These are phyloP conservation scores for Acer negundo DNA, from an alignment of 345 rosid species.

Conservation along the genomic window DNA sequence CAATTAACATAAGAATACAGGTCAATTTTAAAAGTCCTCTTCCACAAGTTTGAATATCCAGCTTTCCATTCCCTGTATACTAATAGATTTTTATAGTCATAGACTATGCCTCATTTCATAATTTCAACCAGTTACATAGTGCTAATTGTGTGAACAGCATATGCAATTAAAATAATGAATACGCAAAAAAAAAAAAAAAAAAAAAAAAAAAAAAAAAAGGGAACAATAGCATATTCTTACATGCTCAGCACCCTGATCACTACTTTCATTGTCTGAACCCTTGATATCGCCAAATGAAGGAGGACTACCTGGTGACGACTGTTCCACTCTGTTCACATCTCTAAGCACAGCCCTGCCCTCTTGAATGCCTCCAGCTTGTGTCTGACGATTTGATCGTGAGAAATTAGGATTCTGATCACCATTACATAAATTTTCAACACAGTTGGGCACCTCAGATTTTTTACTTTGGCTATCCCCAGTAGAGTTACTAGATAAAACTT, in stretches of 20 bases:
- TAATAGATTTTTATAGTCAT: too few relatives aligned
- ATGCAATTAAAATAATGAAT: not conserved
- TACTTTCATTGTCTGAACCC: slow-evolving; percentile 50
- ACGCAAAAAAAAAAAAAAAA: not conserved
- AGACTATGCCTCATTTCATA: too few relatives aligned
- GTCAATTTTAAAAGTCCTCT: too few relatives aligned
- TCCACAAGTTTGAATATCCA: too few relatives aligned
- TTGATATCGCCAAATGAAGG: slow-evolving; percentile 50
- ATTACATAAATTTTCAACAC: slow-evolving; percentile 20
- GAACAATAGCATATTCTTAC: slow-evolving; percentile 29
- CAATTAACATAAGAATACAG: too few relatives aligned
- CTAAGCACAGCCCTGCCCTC: slow-evolving; percentile 25
- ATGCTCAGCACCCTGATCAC: slow-evolving; percentile 34
- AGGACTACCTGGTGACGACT: slow-evolving; percentile 44
- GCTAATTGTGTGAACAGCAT: not conserved
- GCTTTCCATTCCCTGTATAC: too few relatives aligned
- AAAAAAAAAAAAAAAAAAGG: not conserved
- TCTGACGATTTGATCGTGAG: slow-evolving; percentile 25
- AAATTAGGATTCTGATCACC: slow-evolving; percentile 18
- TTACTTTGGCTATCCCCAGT: slow-evolving; percentile 25
- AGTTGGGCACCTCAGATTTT: slow-evolving; percentile 25
- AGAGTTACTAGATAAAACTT: slow-evolving; percentile 6
- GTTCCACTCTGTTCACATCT: slow-evolving; percentile 33
- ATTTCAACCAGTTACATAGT: not conserved
- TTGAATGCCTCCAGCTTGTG: slow-evolving; percentile 12